Evolutionary conservation across 495 filamentous ascomycete genomes (phyloP), one percentile per base, ranked within the genome.

Genomic region (Podospora bellae-mahoneyi): DNA sequence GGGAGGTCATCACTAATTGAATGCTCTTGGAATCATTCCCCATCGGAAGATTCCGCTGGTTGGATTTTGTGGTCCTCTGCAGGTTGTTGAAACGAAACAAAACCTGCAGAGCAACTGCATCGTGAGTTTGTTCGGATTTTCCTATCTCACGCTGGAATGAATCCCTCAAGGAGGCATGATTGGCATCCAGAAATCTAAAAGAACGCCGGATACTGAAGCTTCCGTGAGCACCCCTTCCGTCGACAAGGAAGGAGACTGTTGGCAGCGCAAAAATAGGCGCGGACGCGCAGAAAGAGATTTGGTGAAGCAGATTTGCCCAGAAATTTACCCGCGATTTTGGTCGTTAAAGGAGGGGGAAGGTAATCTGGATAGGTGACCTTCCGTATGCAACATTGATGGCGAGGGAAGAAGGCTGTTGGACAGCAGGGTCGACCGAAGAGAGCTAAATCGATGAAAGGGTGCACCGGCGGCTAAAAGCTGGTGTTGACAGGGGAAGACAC

Each of bases 401-500:
- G 32, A 59, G 18, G 57, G 10, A 53, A 57, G 56, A 23, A n/a
- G 62, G 30, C 7, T 48, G 39, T 48, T 48, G 39, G 39, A 39
- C 34, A 39, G 34, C 34, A 39, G 34, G 34, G 34, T 23, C 23
- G 23, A 39, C 34, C 5, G 63, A 58, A 20, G 32, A 27, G 53
- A 20, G 28, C 30, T 5, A 26, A 34, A 23, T 23, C 19, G 18
- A 48, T 20, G 16, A 61, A 57, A 20, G 23, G 56, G 56, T 20
- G 59, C 23, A 54, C 39, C 23, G 68, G 68, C 68, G 68, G 68
- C n/a, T 70, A 70, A 61, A 34, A 27, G 54, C 2, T 39, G 27
- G 64, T 32, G 20, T 55, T 20, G 3, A 44, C 16, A n/a, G 20
- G 61, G 68, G 61, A 44, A 28, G 34, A 32, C 65, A 65, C 69